Conservation (phyloP, 768 basidiomycete genomes). For the Pisolithus tinctorius region DNA sequence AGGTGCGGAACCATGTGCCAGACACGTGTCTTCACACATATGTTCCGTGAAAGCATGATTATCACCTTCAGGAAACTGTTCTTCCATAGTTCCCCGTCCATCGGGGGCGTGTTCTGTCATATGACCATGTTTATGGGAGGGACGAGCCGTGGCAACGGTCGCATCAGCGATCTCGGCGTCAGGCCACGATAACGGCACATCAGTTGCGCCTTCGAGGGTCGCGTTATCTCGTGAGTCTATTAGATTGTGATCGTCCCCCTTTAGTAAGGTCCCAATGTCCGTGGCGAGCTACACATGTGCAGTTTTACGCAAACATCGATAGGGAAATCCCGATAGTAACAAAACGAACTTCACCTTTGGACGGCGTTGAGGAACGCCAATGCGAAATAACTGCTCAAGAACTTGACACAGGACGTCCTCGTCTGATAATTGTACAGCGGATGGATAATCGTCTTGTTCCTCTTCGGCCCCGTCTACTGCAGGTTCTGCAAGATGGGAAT, state of each 20-base stretch:
- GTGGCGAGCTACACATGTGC: conserved; percentile 12
- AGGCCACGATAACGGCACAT: conserved; percentile 6
- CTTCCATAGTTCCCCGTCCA: conserved; percentile 4
- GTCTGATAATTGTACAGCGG: conserved; percentile 18
- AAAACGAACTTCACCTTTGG: conserved; percentile 39
- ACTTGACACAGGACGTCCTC: conserved; percentile 34
- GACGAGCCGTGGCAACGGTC: background rate
- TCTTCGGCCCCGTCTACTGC: conserved; percentile 7
- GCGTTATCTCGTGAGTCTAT: conserved; percentile 9
- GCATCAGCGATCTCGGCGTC: conserved; percentile 10
- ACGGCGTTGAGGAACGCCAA: conserved; percentile 32
- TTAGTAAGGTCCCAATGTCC: conserved; percentile 5
- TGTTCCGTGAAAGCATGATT: conserved; percentile 6
- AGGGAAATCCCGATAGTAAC: background rate
- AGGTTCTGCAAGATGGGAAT: conserved; percentile 9
- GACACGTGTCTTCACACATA: conserved; percentile 3
- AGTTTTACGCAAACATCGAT: conserved; percentile 1
- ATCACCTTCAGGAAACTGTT: conserved; percentile 11
- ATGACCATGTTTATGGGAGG: conserved; percentile 1
- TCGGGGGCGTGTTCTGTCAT: conserved; percentile 12
- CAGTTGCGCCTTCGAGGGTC: conserved; percentile 1
- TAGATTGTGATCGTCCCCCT: conserved; percentile 20
- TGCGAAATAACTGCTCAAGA: conserved; percentile 39
- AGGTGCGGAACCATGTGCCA: background rate
- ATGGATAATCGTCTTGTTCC: conserved; percentile 6